Conservation (phyloP, 2,329 filamentous ascomycete species). For the Paracoccidioides lutzii region DNA sequence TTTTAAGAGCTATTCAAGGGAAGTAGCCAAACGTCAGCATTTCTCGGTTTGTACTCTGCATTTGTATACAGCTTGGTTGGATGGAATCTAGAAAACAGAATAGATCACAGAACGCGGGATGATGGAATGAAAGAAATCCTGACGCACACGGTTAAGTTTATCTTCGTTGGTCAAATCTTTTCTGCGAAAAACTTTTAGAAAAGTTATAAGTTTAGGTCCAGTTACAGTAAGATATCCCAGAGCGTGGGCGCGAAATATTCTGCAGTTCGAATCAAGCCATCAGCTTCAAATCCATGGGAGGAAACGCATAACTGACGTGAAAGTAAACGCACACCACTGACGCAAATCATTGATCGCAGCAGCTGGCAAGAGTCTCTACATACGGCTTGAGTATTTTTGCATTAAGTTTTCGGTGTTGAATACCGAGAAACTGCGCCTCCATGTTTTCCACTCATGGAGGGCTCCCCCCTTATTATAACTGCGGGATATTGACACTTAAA, state of each 20-base stretch:
- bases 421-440: neutral
- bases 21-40: slow-evolving; percentile 11
- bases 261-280: slow-evolving; percentile 7
- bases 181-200: slow-evolving; percentile 23
- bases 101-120: neutral
- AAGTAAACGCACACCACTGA: neutral
- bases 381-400: slow-evolving; percentile 2
- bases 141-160: slow-evolving; percentile 27
- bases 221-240: slow-evolving; percentile 37
- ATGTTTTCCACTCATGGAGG: neutral
- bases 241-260: slow-evolving; percentile 35
- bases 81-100: neutral
- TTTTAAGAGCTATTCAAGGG: slow-evolving; percentile 22
- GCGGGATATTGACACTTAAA: neutral
- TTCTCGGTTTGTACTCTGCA: neutral
- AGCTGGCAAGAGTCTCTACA: neutral
- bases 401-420: neutral
- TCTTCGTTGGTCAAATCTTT: slow-evolving; percentile 21
- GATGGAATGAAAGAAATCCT: neutral
- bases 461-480: neutral
- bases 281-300: neutral
- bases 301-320: neutral
- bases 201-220: slow-evolving; percentile 33
- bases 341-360: neutral
- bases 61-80: slow-evolving; percentile 4